These are phyloP conservation scores for Neocatenulostroma microsporum DNA, from an alignment of 2,329 filamentous ascomycete species.

Conservation along the genomic window DNA sequence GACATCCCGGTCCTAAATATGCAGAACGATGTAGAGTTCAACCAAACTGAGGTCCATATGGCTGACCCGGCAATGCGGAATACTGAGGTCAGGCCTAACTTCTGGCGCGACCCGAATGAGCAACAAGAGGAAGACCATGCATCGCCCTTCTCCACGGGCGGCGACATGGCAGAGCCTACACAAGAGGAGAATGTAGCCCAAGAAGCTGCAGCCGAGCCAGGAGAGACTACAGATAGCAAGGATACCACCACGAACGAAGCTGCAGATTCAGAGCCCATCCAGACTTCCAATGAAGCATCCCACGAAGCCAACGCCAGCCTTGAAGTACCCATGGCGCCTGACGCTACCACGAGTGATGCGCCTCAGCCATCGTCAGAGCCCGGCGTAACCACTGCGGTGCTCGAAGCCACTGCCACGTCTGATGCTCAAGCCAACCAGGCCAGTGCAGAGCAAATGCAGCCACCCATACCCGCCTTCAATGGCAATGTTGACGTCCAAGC, in stretches of 20 bases:
- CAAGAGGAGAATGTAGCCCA: slow-evolving; percentile 4
- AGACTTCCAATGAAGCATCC: slow-evolving; percentile 16
- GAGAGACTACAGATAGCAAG: slow-evolving; percentile 15
- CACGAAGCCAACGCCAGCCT: slow-evolving; percentile 14
- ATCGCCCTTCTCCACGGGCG: slow-evolving; percentile 17
- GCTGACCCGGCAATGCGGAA: slow-evolving; percentile 26
- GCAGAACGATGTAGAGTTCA: slow-evolving; percentile 64
- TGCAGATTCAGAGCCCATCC: slow-evolving; percentile 7
- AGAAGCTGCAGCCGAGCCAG: slow-evolving; percentile 7
- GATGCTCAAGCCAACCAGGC: slow-evolving; percentile 2
- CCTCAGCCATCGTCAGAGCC: slow-evolving; percentile 9
- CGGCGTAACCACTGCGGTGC: slow-evolving; percentile 11
- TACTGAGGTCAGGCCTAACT: slow-evolving; percentile 27
- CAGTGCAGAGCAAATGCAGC: slow-evolving; percentile 3
- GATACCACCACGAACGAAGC: slow-evolving; percentile 10
- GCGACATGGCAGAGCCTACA: slow-evolving; percentile 6
- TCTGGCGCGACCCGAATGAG: slow-evolving; percentile 27
- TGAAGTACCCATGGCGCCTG: slow-evolving; percentile 1
- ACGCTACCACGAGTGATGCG: slow-evolving; percentile 5
- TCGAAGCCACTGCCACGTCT: slow-evolving; percentile 2
- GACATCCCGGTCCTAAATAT: slow-evolving; percentile 63
- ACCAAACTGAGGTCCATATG: slow-evolving; percentile 56
- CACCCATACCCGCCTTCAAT: slow-evolving; percentile 6
- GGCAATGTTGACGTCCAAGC: slow-evolving; percentile 40
- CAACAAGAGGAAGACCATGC: slow-evolving; percentile 9